Base-by-base conservation (phyloP, 2,329 filamentous ascomycete species). In the Lachnellula suecica region DNA sequence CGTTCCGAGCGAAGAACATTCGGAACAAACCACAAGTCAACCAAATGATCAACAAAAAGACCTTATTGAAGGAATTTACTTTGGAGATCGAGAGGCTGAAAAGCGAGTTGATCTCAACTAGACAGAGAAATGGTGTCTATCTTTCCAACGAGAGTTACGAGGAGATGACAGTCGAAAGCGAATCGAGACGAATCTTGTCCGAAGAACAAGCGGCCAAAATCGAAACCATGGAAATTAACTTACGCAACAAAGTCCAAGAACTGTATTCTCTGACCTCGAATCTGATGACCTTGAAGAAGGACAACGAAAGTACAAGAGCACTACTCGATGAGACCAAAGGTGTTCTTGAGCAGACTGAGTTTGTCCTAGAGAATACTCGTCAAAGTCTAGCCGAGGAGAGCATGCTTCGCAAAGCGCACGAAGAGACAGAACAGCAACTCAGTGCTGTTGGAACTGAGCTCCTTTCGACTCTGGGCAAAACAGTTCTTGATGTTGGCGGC, bases 1-100 rank as follows among this genome's bases (percentile, higher is more conserved):
- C 94, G 10, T 97, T 97, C 73, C 84, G 94, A 43, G 94, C 94
- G 15, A 99, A 99, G 76, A 97, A 99, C 62, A 99, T 99, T 64
- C 88, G 90, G 45, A 99, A 99, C 72, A 97, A 97, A 71, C 95
- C 94, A 1, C 94, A 99, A 66, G 80, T 96, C 63, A 99, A 97
- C 71, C 89, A 91, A 44, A 82, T 90, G 66, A 84, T 97, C 59
- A 92, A 90, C 58, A 99, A 97, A 72, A 96, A 94, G 72, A 96
- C 91, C 3, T 72, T 99, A 11, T 79, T 99, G 10, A 87, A 83
- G 54, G 94, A 99, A 59, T 96, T 96, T 59, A 94, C 93, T 0
- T 76, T 80, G 22, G 94, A 99, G 67, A 97, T 99, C 47, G 91
- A 99, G 69, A 94, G 91, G 68, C 77, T 99, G 31, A 97, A 96